A percentile compares a stretch with the other conserved stretches of the same genome.
These are phyloP conservation scores for Arachis stenosperma DNA, from an alignment of 306 rosid genomes.

Conservation along the genomic window DNA sequence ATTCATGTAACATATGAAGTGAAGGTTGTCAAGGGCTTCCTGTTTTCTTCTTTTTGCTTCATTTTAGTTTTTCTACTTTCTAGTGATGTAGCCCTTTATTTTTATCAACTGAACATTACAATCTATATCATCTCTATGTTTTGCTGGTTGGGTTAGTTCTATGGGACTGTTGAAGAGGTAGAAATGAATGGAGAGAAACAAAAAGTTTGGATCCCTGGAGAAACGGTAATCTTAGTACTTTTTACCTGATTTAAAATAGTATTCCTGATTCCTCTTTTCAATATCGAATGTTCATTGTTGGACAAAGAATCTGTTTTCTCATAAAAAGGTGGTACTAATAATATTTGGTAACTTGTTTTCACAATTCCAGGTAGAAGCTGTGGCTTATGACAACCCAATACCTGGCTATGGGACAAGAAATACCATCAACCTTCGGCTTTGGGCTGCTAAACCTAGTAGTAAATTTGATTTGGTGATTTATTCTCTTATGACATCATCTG, in stretches of 20 bases:
- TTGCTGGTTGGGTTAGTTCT: conserved; percentile 60
- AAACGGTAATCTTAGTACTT: conserved; percentile 54
- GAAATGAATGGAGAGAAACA: conserved; percentile 48
- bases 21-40: conserved; percentile 54
- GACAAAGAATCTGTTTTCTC: conserved; percentile 18
- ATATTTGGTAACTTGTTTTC: conserved; percentile 33
- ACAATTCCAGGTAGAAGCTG: conserved; percentile 71
- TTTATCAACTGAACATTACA: conserved; percentile 36
- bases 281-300: conserved; percentile 34
- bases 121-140: conserved; percentile 40
- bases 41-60: conserved; percentile 30
- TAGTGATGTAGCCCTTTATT: conserved; percentile 20
- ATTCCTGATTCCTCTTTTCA: neutral
- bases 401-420: conserved; percentile 84
- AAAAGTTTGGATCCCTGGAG: conserved; percentile 71
- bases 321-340: conserved; percentile 26
- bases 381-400: conserved; percentile 81
- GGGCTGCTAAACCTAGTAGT: conserved; percentile 81
- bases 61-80: conserved; percentile 11
- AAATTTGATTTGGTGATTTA: conserved; percentile 64
- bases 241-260: conserved; percentile 34
- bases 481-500: conserved; percentile 14
- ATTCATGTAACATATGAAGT: conserved; percentile 73
- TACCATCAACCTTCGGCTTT: conserved; percentile 72
- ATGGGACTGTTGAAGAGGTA: conserved; percentile 65